These are phyloP conservation scores for Endoconidiophora laricicola DNA, from an alignment of 2,329 filamentous ascomycete species.

Conservation along the genomic window DNA sequence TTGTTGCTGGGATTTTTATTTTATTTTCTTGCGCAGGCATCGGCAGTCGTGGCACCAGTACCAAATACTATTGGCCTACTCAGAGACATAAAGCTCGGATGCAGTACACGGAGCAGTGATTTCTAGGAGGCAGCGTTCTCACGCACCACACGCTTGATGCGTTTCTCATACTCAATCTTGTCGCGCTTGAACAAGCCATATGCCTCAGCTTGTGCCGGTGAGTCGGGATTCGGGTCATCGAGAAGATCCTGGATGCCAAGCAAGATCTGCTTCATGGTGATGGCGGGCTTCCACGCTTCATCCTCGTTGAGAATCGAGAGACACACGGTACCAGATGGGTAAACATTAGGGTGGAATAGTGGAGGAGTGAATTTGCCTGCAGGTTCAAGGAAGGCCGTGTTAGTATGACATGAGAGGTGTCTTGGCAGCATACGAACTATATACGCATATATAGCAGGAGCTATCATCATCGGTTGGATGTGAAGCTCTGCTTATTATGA, in stretches of 20 bases:
- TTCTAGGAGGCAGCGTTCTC: conserved; percentile 65
- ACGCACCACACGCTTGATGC: conserved; percentile 69
- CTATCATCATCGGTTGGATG: not conserved
- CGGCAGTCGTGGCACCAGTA: not conserved
- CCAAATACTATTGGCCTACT: not conserved
- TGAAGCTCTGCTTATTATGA: too few species aligned
- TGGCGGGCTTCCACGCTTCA: conserved; percentile 95
- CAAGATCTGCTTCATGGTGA: conserved; percentile 95
- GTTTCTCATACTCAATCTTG: conserved; percentile 68
- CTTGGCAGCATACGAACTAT: not conserved
- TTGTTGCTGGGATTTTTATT: too few species aligned
- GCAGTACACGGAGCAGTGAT: too few species aligned
- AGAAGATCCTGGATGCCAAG: conserved; percentile 91
- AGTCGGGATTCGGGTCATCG: conserved; percentile 92
- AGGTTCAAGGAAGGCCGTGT: conserved; percentile 2
- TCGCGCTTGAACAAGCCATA: conserved; percentile 97
- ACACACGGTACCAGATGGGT: conserved; percentile 93
- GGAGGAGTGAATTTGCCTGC: conserved; percentile 90
- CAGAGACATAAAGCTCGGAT: not conserved
- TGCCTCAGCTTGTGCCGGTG: conserved; percentile 88
- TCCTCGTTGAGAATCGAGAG: conserved; percentile 96
- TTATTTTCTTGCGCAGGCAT: too few species aligned
- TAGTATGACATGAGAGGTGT: not conserved
- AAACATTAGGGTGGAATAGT: conserved; percentile 96
- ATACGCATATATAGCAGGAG: not conserved